A percentile compares a stretch with the other conserved stretches of the same genome.
Evolutionary conservation across 305 asterid genomes (phyloP).

Genomic region (Plantago coronopus): DNA sequence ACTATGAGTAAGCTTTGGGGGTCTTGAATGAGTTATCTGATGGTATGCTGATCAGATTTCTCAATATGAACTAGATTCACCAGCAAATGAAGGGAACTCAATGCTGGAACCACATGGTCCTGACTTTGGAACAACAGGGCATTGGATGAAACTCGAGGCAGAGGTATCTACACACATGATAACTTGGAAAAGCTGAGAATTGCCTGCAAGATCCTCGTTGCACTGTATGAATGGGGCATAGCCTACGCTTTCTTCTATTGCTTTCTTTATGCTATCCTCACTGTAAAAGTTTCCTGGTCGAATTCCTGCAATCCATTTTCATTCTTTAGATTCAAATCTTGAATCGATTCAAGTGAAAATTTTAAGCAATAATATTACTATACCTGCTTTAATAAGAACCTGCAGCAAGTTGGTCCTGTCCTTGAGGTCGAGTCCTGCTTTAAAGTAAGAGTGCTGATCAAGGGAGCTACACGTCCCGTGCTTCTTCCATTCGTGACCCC

Average conservation of each 20-base stretch:
- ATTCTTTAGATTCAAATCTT: background rate
- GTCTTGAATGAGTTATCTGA: background rate
- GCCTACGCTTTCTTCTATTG: constrained; percentile 57
- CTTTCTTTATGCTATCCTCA: constrained; percentile 38
- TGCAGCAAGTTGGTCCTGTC: constrained; percentile 59
- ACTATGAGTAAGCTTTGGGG: no score
- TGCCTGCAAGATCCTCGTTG: constrained; percentile 50
- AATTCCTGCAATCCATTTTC: constrained; percentile 37
- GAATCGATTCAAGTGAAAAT: no score
- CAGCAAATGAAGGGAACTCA: constrained; percentile 53
- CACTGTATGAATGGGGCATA: constrained; percentile 57
- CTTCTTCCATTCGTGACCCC: constrained; percentile 86
- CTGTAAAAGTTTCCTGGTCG: constrained; percentile 46
- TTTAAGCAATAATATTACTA: no score
- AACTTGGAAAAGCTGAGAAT: constrained; percentile 58
- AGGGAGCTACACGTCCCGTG: constrained; percentile 81
- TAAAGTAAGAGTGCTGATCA: constrained; percentile 46
- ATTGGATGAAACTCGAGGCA: constrained; percentile 47
- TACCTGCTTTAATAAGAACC: constrained; percentile 60
- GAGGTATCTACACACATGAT: constrained; percentile 59
- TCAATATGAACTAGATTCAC: constrained; percentile 10
- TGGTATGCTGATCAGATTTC: constrained; percentile 18
- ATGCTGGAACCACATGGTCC: constrained; percentile 44
- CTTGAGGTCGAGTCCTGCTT: constrained; percentile 60
- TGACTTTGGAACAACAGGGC: constrained; percentile 58